Evolutionary conservation across 2,329 filamentous ascomycete genomes (phyloP).

Genomic region (Aspergillus amoenus): DNA sequence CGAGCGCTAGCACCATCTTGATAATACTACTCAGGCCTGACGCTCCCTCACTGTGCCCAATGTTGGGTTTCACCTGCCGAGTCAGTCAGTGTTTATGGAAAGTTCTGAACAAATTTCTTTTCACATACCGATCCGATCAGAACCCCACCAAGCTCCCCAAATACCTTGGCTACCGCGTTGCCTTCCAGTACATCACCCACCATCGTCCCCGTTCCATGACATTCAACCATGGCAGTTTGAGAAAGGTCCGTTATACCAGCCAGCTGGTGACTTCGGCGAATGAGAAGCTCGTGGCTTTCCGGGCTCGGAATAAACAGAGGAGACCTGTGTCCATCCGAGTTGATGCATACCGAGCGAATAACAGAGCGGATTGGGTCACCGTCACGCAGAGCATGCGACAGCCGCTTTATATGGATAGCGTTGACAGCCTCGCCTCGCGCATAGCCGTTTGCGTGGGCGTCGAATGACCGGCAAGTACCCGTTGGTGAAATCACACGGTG

Average conservation of each 20-base stretch:
- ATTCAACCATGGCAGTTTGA: slow-evolving; percentile 15
- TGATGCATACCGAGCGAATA: slow-evolving; percentile 25
- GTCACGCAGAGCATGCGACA: slow-evolving; percentile 24
- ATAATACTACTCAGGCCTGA: slow-evolving; percentile 22
- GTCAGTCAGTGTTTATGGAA: background rate
- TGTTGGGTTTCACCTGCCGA: slow-evolving; percentile 19
- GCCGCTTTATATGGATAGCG: slow-evolving; percentile 31
- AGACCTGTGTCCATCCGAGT: slow-evolving; percentile 24
- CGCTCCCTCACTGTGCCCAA: slow-evolving; percentile 23
- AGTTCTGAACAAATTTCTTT: background rate
- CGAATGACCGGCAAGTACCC: slow-evolving; percentile 29
- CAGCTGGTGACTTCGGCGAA: background rate
- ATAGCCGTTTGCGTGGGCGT: slow-evolving; percentile 32
- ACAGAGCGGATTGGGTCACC: slow-evolving; percentile 32
- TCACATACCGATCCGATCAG: slow-evolving; percentile 17
- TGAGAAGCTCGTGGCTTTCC: slow-evolving; percentile 10
- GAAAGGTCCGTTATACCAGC: slow-evolving; percentile 8
- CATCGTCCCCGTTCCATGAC: slow-evolving; percentile 14
- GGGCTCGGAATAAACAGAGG: slow-evolving; percentile 13
- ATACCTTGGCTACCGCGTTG: slow-evolving; percentile 2
- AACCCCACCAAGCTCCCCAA: slow-evolving; percentile 10
- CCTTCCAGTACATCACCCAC: slow-evolving; percentile 1
- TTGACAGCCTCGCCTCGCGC: slow-evolving; percentile 33
- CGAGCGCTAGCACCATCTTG: slow-evolving; percentile 20
- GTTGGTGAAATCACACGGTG: slow-evolving; percentile 36